Base-by-base conservation (phyloP, 768 basidiomycete species). In the Podaxis rugospora region DNA sequence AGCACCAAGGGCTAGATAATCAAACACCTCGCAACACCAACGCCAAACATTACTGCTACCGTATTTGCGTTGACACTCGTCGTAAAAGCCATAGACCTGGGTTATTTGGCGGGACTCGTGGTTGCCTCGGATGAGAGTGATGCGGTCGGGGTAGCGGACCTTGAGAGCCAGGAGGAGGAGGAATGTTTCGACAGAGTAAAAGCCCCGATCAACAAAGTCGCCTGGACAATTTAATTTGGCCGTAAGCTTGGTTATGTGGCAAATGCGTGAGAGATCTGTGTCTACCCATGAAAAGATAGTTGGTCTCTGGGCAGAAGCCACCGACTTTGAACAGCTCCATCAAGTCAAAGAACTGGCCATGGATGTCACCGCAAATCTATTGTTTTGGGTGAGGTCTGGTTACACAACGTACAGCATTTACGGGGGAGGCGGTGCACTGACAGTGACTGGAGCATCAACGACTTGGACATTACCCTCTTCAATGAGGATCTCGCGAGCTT, bases 1-100 rank as follows among this genome's bases (percentile, higher is more conserved):
- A 16, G 96, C 96, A 11, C 90, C 94, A 42, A 98, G 78, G 28
- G 93, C 92, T 51, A 98, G 85, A 73, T 97, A 98, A 72, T 98
- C 96, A 67, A 99, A 99, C 7, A 98, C 95, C 69, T 98, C 95
- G 72, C 95, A 98, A 74, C 95, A 98, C 86, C 94, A 97, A 65
- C 96, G 76, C 95, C 96, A 98, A 58, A 98, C 96, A 72, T 94
- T 94, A 62, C 86, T 87, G 67, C 84, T 87, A 3, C 95, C 95
- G 68, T 97, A 98, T 73, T 98, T 98, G 37, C 95, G 78, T 73
- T 94, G 92, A 72, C 96, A 98, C 71, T 98, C 96, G 74, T 98
- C 96, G 74, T 92, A 93, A 69, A 93, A 93, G 18, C 92, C 92
- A 70, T 94, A 94, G 0, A 94, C 93, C 71, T 98, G 96, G 0